These are phyloP conservation scores for Marasmius sp. DNA, from an alignment of 1,284 basidiomycete species.

Conservation along the genomic window DNA sequence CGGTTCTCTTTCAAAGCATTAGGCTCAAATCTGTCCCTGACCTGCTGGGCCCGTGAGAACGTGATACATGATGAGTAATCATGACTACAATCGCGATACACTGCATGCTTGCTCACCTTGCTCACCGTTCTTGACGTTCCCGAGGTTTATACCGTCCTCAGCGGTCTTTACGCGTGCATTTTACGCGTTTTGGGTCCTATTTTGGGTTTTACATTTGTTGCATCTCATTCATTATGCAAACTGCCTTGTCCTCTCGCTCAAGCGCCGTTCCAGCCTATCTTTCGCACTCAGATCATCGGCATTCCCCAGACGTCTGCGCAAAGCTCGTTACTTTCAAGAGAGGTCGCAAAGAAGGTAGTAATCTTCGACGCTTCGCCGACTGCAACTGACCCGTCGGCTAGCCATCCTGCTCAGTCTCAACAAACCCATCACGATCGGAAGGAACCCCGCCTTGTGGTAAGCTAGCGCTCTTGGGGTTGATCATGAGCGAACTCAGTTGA, in stretches of 20 bases:
- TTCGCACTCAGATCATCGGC: background rate
- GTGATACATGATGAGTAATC: background rate
- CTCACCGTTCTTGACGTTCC: no score
- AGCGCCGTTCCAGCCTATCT: background rate
- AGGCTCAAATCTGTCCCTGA: background rate
- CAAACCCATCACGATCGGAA: slow-evolving; percentile 64
- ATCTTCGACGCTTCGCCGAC: background rate
- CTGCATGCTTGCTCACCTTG: background rate
- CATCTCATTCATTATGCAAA: background rate
- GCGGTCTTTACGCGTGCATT: background rate
- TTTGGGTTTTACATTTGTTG: background rate
- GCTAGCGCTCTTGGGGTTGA: background rate
- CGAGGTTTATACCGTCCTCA: background rate
- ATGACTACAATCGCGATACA: background rate
- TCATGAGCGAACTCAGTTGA: background rate
- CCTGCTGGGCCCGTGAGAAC: background rate
- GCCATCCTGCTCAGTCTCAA: slow-evolving; percentile 60
- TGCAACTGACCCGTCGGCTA: slow-evolving; percentile 16
- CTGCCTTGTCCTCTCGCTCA: background rate
- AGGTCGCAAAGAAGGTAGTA: slow-evolving; percentile 61
- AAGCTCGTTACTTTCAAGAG: slow-evolving; percentile 57
- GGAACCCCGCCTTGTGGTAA: slow-evolving; percentile 58
- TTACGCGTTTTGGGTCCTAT: background rate
- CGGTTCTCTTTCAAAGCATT: background rate
- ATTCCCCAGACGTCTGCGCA: slow-evolving; percentile 54